phyloP scores from a whole-genome alignment of 805 yeast species.

The Pichia gijzeniarum region DNA sequence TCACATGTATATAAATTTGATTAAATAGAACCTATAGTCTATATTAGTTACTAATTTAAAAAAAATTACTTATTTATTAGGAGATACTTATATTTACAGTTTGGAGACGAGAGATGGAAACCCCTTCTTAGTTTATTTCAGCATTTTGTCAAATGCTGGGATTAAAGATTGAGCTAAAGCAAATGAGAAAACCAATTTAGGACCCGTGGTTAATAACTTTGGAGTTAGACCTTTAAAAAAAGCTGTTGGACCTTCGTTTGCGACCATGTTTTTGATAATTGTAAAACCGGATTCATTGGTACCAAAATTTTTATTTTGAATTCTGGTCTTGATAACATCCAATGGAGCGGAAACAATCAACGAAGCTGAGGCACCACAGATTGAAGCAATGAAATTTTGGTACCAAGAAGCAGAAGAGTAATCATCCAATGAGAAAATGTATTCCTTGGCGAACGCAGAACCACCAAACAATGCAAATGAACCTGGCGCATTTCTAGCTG shows the following conservation, averaged over 20 bases:
- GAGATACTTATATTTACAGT: no score
- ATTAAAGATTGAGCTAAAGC: slow-evolving; percentile 96
- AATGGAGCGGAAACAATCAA: slow-evolving; percentile 95
- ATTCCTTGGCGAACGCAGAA: slow-evolving; percentile 97
- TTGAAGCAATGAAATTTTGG: slow-evolving; percentile 91
- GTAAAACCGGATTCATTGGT: slow-evolving; percentile 92
- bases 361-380: slow-evolving; percentile 95
- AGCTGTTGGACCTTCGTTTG: slow-evolving; percentile 82
- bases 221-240: slow-evolving; percentile 98
- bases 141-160: slow-evolving; percentile 83
- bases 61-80: no score
- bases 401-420: slow-evolving; percentile 89
- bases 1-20: background rate
- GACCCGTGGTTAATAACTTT: slow-evolving; percentile 94
- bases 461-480: slow-evolving; percentile 97
- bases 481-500: slow-evolving; percentile 99
- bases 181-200: slow-evolving; percentile 95
- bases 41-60: no score
- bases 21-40: no score
- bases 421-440: slow-evolving; percentile 78
- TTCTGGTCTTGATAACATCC: slow-evolving; percentile 97
- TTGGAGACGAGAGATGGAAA: no score
- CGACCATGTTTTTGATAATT: slow-evolving; percentile 86
- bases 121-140: slow-evolving; percentile 23
- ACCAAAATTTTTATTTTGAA: slow-evolving; percentile 93